These are phyloP conservation scores for Cunninghamia lanceolata DNA, from an alignment of 75 land plant genomes.

Conservation along the genomic window DNA sequence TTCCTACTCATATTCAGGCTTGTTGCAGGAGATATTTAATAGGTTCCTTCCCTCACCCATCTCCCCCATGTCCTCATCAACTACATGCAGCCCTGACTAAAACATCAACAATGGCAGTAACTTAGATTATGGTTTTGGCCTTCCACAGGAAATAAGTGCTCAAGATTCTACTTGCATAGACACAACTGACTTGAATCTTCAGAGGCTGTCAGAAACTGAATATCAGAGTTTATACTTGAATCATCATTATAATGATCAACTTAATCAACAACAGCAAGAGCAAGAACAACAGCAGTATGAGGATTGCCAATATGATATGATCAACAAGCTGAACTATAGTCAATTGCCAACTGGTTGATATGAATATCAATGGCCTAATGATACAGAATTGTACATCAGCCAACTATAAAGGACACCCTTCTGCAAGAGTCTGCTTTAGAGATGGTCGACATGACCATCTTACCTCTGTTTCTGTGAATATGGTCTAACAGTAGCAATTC, in stretches of 20 bases:
- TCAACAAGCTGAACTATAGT: neutral
- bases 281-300: neutral
- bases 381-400: neutral
- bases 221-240: neutral
- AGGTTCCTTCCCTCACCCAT: conserved; percentile 25
- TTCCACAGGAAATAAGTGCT: neutral
- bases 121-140: neutral
- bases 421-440: neutral
- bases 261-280: neutral
- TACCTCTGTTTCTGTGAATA: neutral
- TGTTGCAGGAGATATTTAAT: conserved; percentile 33
- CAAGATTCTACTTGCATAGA: neutral
- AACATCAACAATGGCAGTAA: neutral
- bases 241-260: neutral
- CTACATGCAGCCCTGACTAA: neutral
- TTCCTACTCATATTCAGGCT: conserved; percentile 35
- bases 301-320: neutral
- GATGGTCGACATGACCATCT: neutral
- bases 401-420: neutral
- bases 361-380: neutral
- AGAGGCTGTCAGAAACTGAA: neutral
- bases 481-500: conserved; percentile 3
- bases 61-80: neutral
- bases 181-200: neutral
- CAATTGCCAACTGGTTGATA: neutral